Conservation (phyloP, 305 asterid species). For the Fraxinus paxiana region DNA sequence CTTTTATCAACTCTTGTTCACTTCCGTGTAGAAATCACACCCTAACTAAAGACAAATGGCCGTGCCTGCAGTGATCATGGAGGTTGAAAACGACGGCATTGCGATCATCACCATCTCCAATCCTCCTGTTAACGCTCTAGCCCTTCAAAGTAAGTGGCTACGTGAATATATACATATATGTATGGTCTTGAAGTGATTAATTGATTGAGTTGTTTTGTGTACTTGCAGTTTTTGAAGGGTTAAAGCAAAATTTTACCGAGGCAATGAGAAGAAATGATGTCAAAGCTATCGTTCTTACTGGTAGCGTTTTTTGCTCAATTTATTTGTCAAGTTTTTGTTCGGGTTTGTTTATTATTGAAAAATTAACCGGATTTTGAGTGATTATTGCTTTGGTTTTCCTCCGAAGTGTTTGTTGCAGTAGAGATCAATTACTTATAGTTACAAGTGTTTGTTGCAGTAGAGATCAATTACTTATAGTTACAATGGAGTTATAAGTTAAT, state of each 20-base stretch:
- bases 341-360: neutral
- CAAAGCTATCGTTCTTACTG: constrained; percentile 72
- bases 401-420: neutral
- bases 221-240: constrained; percentile 55
- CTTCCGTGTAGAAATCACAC: neutral
- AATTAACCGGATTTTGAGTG: neutral
- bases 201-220: constrained; percentile 1
- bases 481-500: neutral
- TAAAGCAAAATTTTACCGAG: constrained; percentile 55
- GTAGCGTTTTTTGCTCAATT: constrained; percentile 26
- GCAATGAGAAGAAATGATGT: constrained; percentile 76
- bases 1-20: neutral
- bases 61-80: constrained; percentile 52
- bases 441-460: neutral
- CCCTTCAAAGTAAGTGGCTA: constrained; percentile 49
- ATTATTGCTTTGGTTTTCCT: neutral
- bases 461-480: neutral
- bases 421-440: neutral
- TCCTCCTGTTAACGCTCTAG: constrained; percentile 90
- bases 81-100: constrained; percentile 83
- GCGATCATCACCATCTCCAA: constrained; percentile 67
- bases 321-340: neutral
- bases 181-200: neutral
- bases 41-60: constrained; percentile 31
- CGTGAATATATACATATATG: neutral